Conservation (phyloP, 1,284 basidiomycete species). For the Stygiomarasmius scandens region DNA sequence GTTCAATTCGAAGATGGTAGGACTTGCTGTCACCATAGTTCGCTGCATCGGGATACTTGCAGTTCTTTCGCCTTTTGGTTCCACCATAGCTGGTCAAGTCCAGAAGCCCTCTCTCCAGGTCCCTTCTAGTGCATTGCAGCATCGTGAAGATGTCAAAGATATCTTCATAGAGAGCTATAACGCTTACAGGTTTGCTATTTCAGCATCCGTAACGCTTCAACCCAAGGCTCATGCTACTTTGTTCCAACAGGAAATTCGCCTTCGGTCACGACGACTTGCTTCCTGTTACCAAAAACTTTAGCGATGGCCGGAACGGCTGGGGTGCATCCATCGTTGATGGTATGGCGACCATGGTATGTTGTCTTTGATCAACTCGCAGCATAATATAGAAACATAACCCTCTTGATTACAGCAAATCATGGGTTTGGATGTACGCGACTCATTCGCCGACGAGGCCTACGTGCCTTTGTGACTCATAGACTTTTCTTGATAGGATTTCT, state of each 20-base stretch:
- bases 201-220: too few relatives aligned
- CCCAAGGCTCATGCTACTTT: background rate
- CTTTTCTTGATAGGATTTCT: slow-evolving; percentile 37
- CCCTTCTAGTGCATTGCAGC: slow-evolving; percentile 1
- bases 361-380: background rate
- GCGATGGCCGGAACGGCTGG: slow-evolving; percentile 68
- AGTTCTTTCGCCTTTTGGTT: background rate
- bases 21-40: background rate
- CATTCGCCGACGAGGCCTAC: background rate
- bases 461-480: background rate
- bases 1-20: too few relatives aligned
- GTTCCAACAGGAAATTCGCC: slow-evolving; percentile 51
- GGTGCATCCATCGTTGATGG: slow-evolving; percentile 69
- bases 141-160: slow-evolving; percentile 10
- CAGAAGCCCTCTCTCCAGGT: slow-evolving; percentile 5
- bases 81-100: slow-evolving; percentile 7
- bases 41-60: background rate
- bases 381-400: slow-evolving; percentile 11
- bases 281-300: slow-evolving; percentile 51
- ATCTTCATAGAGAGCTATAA: slow-evolving; percentile 16
- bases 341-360: slow-evolving; percentile 35
- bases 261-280: slow-evolving; percentile 67
- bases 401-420: slow-evolving; percentile 39
- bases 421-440: slow-evolving; percentile 38
- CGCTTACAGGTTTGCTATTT: slow-evolving; percentile 9